Base-by-base conservation (phyloP, 257 asterid genomes). In the Salvia rosmarinus region DNA sequence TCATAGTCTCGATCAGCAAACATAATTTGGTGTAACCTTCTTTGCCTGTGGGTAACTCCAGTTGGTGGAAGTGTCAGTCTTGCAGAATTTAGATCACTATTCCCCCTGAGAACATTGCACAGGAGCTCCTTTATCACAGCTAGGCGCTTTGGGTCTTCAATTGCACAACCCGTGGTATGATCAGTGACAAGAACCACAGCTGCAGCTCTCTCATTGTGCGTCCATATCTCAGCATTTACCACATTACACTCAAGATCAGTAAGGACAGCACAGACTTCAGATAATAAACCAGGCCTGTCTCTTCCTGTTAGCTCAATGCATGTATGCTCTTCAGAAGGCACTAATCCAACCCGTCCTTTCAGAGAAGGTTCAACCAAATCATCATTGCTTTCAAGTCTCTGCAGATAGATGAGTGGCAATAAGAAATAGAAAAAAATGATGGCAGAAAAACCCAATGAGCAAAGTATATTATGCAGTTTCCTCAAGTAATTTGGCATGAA, bases 21-120 rank as follows among this genome's bases (percentile, higher is more conserved):
- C 95, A 88, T 90, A 49, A 90, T 88, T 81, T 90, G 96, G 80
- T 90, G 96, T 70, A 88, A 82, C 76, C 96, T 88, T 83, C 93
- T 86, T 76, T 85, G 91, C 79, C 92, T 78, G 67, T 86, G 95
- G 28, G 88, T 88, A 64, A 71, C 73, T 35, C 90, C 95, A 12
- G 90, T 87, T 42, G 91, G 81, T n/a, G 96, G 84, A 73, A 86
- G 89, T 43, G 83, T 73, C 87, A 82, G 88, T 75, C 77, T 86
- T 50, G 93, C 91, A 2, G 84, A 78, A 56, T 85, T 88, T 35
- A 76, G 64, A 85, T 82, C 89, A 66, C 70, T 78, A 75, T 75
- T 75, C 59, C 93, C 93, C 63, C 77, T 88, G 25, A 88, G 86
- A 65, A 86, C 93, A 69, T 83, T 85, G 75, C 83, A 78, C 4